A percentile compares a stretch with the other conserved stretches of the same genome.
Evolutionary conservation across 140 eudicot genomes (phyloP).

Genomic region (Oenanthe javanica): DNA sequence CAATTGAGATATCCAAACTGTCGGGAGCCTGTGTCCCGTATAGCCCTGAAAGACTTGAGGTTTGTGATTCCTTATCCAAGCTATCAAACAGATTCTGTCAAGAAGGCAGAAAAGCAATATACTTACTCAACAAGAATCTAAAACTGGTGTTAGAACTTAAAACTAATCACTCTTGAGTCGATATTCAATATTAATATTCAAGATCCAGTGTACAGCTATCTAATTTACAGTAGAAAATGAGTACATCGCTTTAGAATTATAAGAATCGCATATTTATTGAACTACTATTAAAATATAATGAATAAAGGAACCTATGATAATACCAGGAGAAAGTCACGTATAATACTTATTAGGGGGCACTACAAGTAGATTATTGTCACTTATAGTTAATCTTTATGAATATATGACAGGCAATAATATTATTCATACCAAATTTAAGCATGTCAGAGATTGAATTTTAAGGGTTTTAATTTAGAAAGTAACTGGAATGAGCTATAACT

Average conservation of each 20-base stretch:
- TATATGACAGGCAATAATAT: not conserved
- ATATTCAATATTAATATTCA: not conserved
- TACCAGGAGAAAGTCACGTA: not conserved
- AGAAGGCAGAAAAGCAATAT: conserved; percentile 1
- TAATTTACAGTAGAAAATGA: not conserved
- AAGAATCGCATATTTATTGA: not conserved
- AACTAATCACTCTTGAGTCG: not conserved
- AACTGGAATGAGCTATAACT: not conserved
- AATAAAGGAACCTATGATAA: not conserved
- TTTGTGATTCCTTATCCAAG: conserved; percentile 71
- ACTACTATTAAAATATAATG: not conserved
- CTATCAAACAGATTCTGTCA: conserved; percentile 65
- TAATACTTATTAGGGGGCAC: not conserved
- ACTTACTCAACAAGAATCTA: conserved; percentile 8
- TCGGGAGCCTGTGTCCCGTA: conserved; percentile 27
- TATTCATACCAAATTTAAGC: not conserved
- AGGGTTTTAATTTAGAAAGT: not conserved
- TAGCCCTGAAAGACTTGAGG: conserved; percentile 29
- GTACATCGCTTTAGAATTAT: not conserved
- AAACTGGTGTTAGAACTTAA: not conserved
- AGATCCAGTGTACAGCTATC: not conserved
- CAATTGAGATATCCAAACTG: conserved; percentile 26
- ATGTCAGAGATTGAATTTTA: not conserved
- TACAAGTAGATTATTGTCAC: not conserved
- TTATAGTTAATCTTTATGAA: not conserved